phyloP scores from a whole-genome alignment of 2,329 filamentous ascomycete genomes.

The Colletotrichum sp. region DNA sequence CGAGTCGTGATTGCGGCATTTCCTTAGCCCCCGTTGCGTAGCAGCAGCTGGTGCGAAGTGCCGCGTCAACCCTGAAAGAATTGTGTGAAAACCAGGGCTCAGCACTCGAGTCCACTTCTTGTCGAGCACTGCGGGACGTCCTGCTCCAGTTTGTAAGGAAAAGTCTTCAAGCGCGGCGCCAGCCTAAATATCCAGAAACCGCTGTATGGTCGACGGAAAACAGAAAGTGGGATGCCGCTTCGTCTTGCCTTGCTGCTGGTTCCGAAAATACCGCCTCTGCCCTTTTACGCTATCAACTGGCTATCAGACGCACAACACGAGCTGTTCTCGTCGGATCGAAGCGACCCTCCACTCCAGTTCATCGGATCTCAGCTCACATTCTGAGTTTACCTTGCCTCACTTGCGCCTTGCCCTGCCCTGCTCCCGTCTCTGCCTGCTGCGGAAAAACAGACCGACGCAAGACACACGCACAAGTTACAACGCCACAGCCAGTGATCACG shows the following conservation, averaged over 20 bases:
- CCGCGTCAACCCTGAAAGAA: conserved; percentile 6
- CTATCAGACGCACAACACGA: neutral
- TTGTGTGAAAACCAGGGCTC: neutral
- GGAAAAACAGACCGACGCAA: neutral
- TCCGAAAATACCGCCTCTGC: neutral
- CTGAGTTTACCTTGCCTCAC: neutral
- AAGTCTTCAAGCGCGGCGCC: conserved; percentile 9
- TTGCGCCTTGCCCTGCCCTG: neutral
- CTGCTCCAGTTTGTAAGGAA: neutral
- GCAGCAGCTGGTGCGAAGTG: neutral
- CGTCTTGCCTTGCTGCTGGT: neutral
- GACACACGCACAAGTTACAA: neutral
- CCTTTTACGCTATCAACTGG: neutral
- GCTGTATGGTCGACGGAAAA: neutral
- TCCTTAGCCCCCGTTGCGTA: neutral
- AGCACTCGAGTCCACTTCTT: neutral
- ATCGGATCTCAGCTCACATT: neutral
- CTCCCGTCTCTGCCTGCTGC: neutral
- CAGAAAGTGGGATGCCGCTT: neutral
- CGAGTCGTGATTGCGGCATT: conserved; percentile 12
- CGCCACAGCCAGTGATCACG: neutral
- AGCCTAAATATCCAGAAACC: conserved; percentile 11
- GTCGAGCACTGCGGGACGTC: neutral
- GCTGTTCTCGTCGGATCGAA: neutral
- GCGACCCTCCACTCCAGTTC: conserved; percentile 3